Evolutionary conservation across 768 basidiomycete genomes (phyloP), one percentile per base, ranked within the genome.

Genomic region (Lentinula aciculospora): DNA sequence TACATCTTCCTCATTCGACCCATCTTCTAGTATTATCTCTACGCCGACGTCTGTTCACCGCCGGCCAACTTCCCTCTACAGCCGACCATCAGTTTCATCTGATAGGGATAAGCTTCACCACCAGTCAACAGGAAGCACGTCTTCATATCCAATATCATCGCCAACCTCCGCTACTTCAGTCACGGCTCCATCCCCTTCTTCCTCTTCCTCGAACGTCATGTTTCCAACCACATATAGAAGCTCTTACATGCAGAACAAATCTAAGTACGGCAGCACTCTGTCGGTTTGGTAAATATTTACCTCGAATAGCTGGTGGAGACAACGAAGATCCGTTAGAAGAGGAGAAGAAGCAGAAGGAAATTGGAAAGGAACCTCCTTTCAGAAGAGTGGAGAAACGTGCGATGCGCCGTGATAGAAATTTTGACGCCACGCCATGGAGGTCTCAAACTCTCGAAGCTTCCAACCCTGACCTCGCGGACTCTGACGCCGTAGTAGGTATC

Each of bases 271-370:
- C 1, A 82, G 83, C 42, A 74, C 73, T 37, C 66, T 88, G 25
- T 21, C 82, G 76, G 61, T 72, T 96, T 9, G 94, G 94, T 31
- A 76, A 78, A 23, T 94, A 96, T 75, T 77, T 97, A 31, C 94
- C 94, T 37, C 83, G 95, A 13, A 96, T 98, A 67, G 94, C 93
- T 3, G 94, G 92, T 58, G 94, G 94, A 3, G 94, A 95, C 65
- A 90, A 78, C 4, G 82, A 85, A 31, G 86, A 86, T 46, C 68
- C 76, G 29, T 76, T 75, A 69, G 73, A 72, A 31, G 73, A 69
- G 15, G 65, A 59, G 47, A 61, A 53, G 63, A 36, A 53, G 46
- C 56, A 56, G 56, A 12, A 32, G 32, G 32, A 12, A 34, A 34
- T 7, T 34, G 8, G 6, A 60, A 63, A 63, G 65, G 47, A 40